These are phyloP conservation scores for Rostrohypoxylon terebratum DNA, from an alignment of 495 filamentous ascomycete species.

Conservation along the genomic window DNA sequence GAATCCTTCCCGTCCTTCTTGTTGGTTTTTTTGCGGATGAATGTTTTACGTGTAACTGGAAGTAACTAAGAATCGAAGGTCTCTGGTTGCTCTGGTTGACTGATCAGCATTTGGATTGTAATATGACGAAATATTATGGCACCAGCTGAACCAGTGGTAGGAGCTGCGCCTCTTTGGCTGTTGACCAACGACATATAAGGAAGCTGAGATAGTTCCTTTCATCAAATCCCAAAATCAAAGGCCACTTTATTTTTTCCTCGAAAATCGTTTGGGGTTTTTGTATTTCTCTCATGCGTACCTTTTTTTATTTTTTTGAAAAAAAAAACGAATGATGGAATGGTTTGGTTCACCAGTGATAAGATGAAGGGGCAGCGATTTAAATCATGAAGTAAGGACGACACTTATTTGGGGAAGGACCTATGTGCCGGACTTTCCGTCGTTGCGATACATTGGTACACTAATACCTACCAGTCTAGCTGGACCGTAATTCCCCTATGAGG, in stretches of 20 bases:
- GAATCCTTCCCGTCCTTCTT: neutral
- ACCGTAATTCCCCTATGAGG: slow-evolving; percentile 13
- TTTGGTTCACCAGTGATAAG: neutral
- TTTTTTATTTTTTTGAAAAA: neutral
- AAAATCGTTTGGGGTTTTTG: neutral
- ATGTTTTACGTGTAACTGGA: slow-evolving; percentile 3
- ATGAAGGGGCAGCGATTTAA: neutral
- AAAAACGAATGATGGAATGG: no score
- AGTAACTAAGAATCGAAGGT: neutral
- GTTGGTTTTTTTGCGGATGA: neutral
- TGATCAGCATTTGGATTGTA: slow-evolving; percentile 30
- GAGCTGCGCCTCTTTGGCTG: slow-evolving; percentile 26
- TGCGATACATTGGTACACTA: neutral
- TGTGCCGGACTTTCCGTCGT: slow-evolving; percentile 1
- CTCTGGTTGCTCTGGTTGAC: neutral
- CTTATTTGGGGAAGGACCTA: neutral
- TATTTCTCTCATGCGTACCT: neutral
- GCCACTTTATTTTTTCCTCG: neutral
- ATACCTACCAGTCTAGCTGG: neutral
- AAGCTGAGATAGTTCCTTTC: neutral
- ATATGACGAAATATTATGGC: slow-evolving; percentile 33
- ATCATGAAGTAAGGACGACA: neutral
- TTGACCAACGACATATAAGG: slow-evolving; percentile 14
- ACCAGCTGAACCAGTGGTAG: slow-evolving; percentile 7
- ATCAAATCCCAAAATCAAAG: neutral